Conservation (phyloP, 1,284 basidiomycete genomes). For the Exobasidium rhododendri region DNA sequence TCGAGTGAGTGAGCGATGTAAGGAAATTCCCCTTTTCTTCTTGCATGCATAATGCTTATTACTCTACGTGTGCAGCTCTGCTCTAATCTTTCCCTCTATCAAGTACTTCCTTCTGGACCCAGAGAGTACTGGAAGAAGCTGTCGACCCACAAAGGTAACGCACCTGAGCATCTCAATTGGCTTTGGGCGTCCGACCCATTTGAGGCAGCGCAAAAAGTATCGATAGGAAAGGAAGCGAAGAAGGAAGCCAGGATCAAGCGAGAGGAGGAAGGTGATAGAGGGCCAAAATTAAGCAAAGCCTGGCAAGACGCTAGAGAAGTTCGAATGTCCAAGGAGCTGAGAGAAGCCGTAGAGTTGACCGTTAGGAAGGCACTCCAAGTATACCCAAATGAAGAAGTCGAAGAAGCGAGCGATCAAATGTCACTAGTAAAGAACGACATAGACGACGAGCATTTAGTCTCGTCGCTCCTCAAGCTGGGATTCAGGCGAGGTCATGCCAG, state of each 20-base stretch:
- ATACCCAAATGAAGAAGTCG: constrained; percentile 30
- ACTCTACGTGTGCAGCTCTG: constrained; percentile 29
- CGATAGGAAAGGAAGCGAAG: constrained; percentile 29
- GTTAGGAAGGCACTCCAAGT: constrained; percentile 68
- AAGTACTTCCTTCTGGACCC: constrained; percentile 50
- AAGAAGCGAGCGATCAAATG: background rate
- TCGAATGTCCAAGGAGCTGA: constrained; percentile 71
- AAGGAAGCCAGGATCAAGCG: constrained; percentile 29
- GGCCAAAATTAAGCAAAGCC: constrained; percentile 56
- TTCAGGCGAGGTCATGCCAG: constrained; percentile 47
- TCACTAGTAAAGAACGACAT: constrained; percentile 9
- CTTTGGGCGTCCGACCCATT: constrained; percentile 53
- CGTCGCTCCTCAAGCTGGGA: constrained; percentile 42
- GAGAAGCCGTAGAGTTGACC: constrained; percentile 76
- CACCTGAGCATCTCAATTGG: constrained; percentile 40
- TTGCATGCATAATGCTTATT: too few relatives aligned
- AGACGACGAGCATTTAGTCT: constrained; percentile 23
- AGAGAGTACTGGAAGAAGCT: constrained; percentile 52
- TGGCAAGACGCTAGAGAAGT: constrained; percentile 76
- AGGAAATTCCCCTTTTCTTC: too few relatives aligned
- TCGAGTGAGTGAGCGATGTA: constrained; percentile 20
- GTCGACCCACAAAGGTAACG: constrained; percentile 41
- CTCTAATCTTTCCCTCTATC: constrained; percentile 43
- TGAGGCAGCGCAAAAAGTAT: constrained; percentile 41
- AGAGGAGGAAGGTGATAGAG: constrained; percentile 26